Evolutionary conservation across 176 grass and related monocot species (phyloP).

Genomic region (Coix lacrymajobi): DNA sequence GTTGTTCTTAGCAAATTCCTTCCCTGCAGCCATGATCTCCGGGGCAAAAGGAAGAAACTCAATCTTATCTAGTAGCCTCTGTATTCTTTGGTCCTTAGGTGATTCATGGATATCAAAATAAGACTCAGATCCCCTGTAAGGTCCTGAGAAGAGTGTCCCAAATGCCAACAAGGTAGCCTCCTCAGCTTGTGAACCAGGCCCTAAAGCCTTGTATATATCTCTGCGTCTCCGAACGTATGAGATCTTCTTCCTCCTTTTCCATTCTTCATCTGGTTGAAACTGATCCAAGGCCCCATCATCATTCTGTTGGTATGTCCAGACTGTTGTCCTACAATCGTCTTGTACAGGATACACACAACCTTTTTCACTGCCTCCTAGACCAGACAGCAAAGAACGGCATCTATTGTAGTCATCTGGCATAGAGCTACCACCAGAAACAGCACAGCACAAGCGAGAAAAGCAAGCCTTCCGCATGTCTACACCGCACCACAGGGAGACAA

Average conservation of each 20-base stretch:
- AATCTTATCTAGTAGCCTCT: constrained; percentile 53
- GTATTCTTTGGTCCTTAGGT: constrained; percentile 47
- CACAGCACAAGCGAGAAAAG: constrained; percentile 58
- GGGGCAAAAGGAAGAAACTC: constrained; percentile 80
- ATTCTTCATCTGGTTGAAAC: constrained; percentile 82
- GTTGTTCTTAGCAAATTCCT: constrained; percentile 53
- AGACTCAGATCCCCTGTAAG: constrained; percentile 77
- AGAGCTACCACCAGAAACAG: constrained; percentile 51
- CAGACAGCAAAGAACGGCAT: constrained; percentile 72
- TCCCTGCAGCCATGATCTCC: constrained; percentile 83
- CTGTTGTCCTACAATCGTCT: constrained; percentile 83
- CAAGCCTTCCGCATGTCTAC: constrained; percentile 66
- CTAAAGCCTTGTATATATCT: constrained; percentile 73
- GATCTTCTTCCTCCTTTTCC: constrained; percentile 74
- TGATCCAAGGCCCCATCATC: constrained; percentile 58
- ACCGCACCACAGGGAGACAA: constrained; percentile 68
- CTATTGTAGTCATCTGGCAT: constrained; percentile 41
- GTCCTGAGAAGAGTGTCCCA: constrained; percentile 84
- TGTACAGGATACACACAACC: constrained; percentile 68
- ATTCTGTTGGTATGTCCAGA: constrained; percentile 73
- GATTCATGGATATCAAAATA: constrained; percentile 90
- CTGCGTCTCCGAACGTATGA: constrained; percentile 64
- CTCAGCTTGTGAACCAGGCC: constrained; percentile 68
- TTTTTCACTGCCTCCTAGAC: constrained; percentile 44
- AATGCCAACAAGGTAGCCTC: constrained; percentile 74